Evolutionary conservation across 768 basidiomycete species (phyloP).

Genomic region (Collybia sp.): DNA sequence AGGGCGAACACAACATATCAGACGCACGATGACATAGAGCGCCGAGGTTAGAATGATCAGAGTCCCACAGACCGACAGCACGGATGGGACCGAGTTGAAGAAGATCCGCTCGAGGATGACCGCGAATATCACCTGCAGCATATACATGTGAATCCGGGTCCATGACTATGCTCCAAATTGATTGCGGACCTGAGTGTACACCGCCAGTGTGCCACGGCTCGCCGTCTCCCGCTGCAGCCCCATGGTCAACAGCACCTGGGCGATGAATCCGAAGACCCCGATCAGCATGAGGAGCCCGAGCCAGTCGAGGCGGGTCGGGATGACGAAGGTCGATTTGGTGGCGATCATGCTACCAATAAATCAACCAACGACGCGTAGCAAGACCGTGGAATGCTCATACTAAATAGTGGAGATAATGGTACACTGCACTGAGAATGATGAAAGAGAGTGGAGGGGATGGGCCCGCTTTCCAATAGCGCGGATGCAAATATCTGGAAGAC

Average conservation of each 20-base stretch:
- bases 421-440: neutral
- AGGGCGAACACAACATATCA: neutral
- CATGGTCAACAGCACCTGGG: conserved; percentile 49
- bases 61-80: neutral
- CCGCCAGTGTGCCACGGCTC: conserved; percentile 54
- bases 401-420: neutral
- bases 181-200: conserved; percentile 33
- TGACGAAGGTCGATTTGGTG: conserved; percentile 29
- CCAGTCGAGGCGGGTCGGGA: conserved; percentile 40
- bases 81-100: conserved; percentile 1
- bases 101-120: conserved; percentile 4
- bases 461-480: conserved; percentile 75
- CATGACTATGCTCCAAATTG: neutral
- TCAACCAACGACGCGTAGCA: too few relatives aligned
- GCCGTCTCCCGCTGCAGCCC: conserved; percentile 42
- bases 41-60: neutral
- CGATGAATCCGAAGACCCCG: conserved; percentile 42
- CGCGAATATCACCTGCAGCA: conserved; percentile 1
- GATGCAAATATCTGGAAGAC: conserved; percentile 27
- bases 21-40: neutral
- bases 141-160: neutral
- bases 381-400: neutral
- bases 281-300: conserved; percentile 38
- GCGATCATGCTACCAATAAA: conserved; percentile 32
- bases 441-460: conserved; percentile 58